Evolutionary conservation across 768 basidiomycete species (phyloP).

Genomic region (Lentinula boryana): DNA sequence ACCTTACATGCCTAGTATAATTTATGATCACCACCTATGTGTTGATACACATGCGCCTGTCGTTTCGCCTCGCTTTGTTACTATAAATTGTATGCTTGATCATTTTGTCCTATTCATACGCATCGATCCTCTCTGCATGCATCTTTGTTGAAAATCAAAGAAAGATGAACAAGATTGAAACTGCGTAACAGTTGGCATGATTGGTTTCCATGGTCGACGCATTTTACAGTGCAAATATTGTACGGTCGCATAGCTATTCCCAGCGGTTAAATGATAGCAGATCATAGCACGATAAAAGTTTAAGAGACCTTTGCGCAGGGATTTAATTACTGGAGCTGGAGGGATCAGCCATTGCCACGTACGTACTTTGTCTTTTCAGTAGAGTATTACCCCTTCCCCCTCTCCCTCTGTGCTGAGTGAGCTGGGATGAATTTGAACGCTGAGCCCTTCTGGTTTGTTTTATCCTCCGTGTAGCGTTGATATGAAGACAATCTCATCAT

Average conservation of each 20-base stretch:
- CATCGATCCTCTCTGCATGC: background rate
- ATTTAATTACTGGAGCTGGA: too few species aligned
- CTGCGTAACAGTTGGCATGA: background rate
- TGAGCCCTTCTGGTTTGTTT: background rate
- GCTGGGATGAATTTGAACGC: background rate
- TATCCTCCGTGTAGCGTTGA: constrained; percentile 93
- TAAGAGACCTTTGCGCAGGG: too few species aligned
- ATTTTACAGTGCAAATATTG: too few species aligned
- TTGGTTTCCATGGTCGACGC: too few species aligned
- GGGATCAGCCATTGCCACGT: too few species aligned
- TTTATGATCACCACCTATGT: background rate
- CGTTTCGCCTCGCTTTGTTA: background rate
- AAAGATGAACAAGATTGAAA: background rate
- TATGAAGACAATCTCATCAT: constrained; percentile 94
- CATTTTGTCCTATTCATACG: background rate
- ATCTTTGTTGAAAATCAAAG: background rate
- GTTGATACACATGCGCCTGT: background rate
- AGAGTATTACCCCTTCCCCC: background rate
- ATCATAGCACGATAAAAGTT: too few species aligned
- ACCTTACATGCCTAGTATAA: background rate
- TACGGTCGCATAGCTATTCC: too few species aligned
- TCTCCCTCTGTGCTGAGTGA: background rate
- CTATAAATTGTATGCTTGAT: background rate
- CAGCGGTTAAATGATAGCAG: too few species aligned
- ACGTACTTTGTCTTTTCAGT: too few species aligned